These are phyloP conservation scores for Cordyceps cateniannulata DNA, from an alignment of 2,329 filamentous ascomycete genomes.

Conservation along the genomic window DNA sequence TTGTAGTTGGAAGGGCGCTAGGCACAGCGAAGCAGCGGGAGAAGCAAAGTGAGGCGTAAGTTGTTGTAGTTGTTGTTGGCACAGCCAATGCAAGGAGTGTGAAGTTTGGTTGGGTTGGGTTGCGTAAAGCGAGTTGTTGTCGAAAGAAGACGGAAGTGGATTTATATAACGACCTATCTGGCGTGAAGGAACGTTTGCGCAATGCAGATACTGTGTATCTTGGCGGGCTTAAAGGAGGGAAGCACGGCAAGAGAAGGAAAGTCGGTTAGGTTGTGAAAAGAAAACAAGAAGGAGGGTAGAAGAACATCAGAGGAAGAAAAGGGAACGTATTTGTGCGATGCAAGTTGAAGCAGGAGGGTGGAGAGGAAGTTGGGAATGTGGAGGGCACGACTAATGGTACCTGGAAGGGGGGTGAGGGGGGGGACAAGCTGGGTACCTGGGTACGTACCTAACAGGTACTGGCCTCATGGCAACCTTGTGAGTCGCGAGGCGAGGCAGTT, in stretches of 20 bases:
- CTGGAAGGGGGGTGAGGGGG: not conserved
- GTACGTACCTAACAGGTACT: not conserved
- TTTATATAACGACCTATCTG: not conserved
- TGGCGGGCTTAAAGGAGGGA: not conserved
- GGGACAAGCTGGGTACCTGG: not conserved
- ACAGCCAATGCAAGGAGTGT: slow-evolving; percentile 7
- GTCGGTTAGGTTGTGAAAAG: not conserved
- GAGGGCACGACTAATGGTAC: not conserved
- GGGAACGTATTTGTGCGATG: not conserved
- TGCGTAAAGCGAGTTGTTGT: not conserved
- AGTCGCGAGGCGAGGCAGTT: not conserved
- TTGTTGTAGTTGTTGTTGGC: slow-evolving; percentile 15
- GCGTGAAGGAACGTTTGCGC: not conserved
- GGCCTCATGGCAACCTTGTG: no score
- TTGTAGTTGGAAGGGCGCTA: not conserved
- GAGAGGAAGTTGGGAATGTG: slow-evolving; percentile 5
- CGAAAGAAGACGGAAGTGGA: not conserved
- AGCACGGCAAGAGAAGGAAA: not conserved
- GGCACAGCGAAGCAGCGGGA: slow-evolving; percentile 6
- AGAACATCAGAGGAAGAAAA: slow-evolving; percentile 11
- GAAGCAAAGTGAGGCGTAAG: slow-evolving; percentile 15
- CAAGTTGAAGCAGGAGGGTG: not conserved
- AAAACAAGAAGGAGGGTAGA: slow-evolving; percentile 9
- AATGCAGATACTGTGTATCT: not conserved
- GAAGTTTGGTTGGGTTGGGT: not conserved